A percentile compares a stretch with the other conserved stretches of the same genome.
Evolutionary conservation across 192 early-diverging fungal species (phyloP).

Genomic region (Coemansia aciculifera): DNA sequence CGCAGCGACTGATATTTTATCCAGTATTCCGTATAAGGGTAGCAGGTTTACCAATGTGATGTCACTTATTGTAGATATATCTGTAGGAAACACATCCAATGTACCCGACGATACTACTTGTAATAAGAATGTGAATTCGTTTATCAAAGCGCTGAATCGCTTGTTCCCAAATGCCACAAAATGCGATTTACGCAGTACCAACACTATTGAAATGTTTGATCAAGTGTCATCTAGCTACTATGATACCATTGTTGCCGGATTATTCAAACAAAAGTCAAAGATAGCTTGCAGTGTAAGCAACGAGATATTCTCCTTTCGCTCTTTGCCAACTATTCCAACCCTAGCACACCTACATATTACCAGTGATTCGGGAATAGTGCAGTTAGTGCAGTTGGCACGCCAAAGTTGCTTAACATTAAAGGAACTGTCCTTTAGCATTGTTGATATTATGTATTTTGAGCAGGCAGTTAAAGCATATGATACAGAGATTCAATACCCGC

Average conservation of each 20-base stretch:
- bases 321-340: not conserved
- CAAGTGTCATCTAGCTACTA: not conserved
- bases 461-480: not conserved
- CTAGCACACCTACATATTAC: not conserved
- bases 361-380: not conserved
- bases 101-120: not conserved
- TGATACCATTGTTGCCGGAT: not conserved
- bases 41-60: not conserved
- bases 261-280: not conserved
- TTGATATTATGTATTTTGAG: not conserved
- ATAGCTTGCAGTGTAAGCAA: not conserved
- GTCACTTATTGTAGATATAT: not conserved
- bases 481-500: not conserved
- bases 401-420: not conserved
- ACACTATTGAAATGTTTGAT: not conserved
- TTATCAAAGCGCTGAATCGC: not conserved
- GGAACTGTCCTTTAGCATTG: not conserved
- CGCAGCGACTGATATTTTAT: not conserved
- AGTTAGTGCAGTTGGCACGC: not conserved
- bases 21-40: not conserved
- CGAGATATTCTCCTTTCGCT: not conserved
- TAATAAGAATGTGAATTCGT: not conserved
- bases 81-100: not conserved
- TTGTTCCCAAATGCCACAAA: not conserved
- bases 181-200: not conserved